Evolutionary conservation across 1,139 yeast genomes (phyloP), one percentile per base, ranked within the genome.

Genomic region (Suzukiozyma palmioleophila): DNA sequence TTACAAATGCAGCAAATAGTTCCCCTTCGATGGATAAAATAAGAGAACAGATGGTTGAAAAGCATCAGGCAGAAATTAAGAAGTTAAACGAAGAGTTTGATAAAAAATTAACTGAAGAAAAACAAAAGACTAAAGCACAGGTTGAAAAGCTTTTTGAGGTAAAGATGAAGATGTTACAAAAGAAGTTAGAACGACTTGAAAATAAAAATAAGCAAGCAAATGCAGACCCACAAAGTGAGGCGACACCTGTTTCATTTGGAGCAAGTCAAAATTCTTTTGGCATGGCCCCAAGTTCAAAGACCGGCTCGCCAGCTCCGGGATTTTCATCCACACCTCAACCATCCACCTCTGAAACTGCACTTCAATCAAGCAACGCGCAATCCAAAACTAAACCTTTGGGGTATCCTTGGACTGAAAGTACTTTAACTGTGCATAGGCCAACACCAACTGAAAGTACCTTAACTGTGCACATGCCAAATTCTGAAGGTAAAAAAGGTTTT

Each of bases 61-160:
- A 33, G 13, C 36, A 33, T 11, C 24, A 33, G 14, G 36, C 28
- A 7, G 55, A 62, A 38, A 53, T 65, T 26, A 53, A 48, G 10
- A 39, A 46, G 8, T 52, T 71, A 40, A 60, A 60, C 36, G 48
- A 49, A 21, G 62, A 54, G 4, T 62, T 66, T 39, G 56, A 56
- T 21, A 43, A 50, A 24, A 60, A 59, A 40, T 50, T 71, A 39
- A 64, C 60, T 18, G 55, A 54, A 9, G 73, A 66, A 37, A 59
- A 60, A 47, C 53, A 48, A 12, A 57, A 56, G 26, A 57, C 60
- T 8, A 60, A 57, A 41, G 51, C 56, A 39, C 62, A 62, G 38
- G 62, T 65, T 24, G 71, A 67, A 39, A 71, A 70, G 55, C 60
- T 65, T 43, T 64, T 59, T 43, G 74, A 69, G 41, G 56, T 69